These are phyloP conservation scores for Acer yangbiense DNA, from an alignment of 345 rosid genomes.

Conservation along the genomic window DNA sequence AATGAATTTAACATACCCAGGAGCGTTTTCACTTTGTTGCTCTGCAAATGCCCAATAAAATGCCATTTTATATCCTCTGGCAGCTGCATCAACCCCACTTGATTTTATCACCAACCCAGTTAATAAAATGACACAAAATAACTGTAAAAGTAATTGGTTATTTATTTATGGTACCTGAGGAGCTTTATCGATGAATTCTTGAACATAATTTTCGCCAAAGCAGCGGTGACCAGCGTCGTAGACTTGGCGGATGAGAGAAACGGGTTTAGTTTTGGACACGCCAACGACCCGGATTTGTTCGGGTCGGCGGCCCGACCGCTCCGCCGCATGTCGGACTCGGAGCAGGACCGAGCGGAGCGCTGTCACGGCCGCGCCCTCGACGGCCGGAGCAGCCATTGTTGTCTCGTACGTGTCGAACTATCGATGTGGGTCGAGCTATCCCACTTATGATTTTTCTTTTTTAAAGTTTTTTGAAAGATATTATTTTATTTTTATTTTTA, in stretches of 20 bases:
- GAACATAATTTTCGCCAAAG: constrained; percentile 91
- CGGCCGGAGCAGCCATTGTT: constrained; percentile 57
- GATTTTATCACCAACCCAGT: not conserved
- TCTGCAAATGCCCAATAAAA: constrained; percentile 86
- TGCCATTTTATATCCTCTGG: constrained; percentile 92
- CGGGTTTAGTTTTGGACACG: constrained; percentile 84
- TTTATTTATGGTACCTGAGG: constrained; percentile 57
- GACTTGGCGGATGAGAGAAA: constrained; percentile 76
- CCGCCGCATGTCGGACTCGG: constrained; percentile 77
- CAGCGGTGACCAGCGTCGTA: constrained; percentile 90
- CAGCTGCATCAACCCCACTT: constrained; percentile 48
- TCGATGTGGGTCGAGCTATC: not conserved
- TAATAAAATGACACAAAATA: not conserved
- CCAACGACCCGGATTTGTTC: constrained; percentile 70
- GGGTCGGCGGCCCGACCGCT: constrained; percentile 47
- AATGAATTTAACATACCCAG: constrained; percentile 41
- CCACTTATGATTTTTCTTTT: not conserved
- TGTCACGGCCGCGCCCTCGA: constrained; percentile 51
- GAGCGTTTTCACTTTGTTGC: constrained; percentile 84
- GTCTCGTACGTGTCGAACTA: not conserved
- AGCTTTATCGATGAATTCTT: constrained; percentile 83
- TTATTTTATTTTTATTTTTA: not conserved
- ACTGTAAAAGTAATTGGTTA: no score
- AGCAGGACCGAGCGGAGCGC: constrained; percentile 73
- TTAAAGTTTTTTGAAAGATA: not conserved